A percentile compares a stretch with the other conserved stretches of the same genome.
Conservation (phyloP, 305 asterid species). For the Solanum hybrid region DNA sequence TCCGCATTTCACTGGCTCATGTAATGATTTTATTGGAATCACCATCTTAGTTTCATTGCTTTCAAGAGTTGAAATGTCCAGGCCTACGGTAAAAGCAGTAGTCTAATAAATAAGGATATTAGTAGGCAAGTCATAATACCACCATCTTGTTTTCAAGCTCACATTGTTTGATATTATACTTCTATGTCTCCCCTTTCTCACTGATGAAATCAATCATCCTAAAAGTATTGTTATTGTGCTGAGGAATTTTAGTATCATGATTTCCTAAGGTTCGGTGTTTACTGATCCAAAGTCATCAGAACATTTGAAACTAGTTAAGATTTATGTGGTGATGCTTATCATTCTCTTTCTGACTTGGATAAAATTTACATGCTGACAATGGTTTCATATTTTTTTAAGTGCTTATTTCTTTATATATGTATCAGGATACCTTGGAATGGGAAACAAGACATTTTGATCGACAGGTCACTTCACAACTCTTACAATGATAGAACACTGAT, state of each 20-base stretch:
- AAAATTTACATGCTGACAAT: not conserved
- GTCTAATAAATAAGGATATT: not conserved
- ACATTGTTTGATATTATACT: not conserved
- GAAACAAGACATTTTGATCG: conserved; percentile 83
- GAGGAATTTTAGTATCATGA: not conserved
- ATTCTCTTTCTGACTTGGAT: not conserved
- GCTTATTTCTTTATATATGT: not conserved
- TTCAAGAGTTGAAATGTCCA: not conserved
- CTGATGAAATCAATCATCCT: not conserved
- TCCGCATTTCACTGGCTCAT: not conserved
- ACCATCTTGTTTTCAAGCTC: not conserved
- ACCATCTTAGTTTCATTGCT: not conserved
- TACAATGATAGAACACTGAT: not conserved
- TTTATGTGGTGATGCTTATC: not conserved
- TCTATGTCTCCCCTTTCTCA: not conserved
- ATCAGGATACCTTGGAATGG: conserved; percentile 99
- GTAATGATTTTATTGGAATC: not conserved
- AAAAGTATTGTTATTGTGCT: not conserved
- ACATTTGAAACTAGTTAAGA: not conserved
- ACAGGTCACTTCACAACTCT: conserved; percentile 39
- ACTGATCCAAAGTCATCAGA: not conserved
- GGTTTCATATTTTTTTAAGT: not conserved
- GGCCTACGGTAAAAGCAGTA: not conserved
- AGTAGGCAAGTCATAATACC: not conserved
- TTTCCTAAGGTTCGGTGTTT: not conserved